Evolutionary conservation across 2,329 filamentous ascomycete species (phyloP).

Genomic region (Curvularia sp.): DNA sequence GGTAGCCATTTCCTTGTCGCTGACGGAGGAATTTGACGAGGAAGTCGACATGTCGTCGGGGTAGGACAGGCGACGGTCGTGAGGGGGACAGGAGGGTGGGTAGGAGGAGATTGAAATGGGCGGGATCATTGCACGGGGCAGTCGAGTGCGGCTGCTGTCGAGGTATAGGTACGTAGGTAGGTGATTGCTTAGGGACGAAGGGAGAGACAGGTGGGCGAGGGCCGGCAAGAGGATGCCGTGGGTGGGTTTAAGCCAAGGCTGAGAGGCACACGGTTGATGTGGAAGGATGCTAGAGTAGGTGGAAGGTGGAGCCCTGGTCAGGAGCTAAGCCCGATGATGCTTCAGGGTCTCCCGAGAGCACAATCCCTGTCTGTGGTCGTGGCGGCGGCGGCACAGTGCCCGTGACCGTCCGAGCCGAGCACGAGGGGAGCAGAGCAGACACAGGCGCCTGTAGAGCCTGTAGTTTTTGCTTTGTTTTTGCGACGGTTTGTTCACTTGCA

Average conservation of each 20-base stretch:
- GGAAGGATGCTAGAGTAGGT: conserved; percentile 35
- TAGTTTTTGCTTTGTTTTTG: not conserved
- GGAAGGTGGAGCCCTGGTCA: conserved; percentile 16
- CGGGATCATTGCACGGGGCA: conserved; percentile 31
- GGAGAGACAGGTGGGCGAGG: conserved; percentile 20
- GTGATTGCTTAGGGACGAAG: conserved; percentile 15
- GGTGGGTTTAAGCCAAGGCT: conserved; percentile 21
- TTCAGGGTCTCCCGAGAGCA: conserved; percentile 20
- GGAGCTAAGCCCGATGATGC: conserved; percentile 13
- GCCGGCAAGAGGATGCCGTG: conserved; percentile 34
- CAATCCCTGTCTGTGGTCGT: conserved; percentile 25
- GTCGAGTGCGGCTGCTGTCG: conserved; percentile 26
- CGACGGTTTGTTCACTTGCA: not conserved
- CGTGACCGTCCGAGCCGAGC: not conserved
- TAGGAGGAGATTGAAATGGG: conserved; percentile 36
- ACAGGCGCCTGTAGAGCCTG: not conserved
- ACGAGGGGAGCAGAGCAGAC: not conserved
- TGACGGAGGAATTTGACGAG: conserved; percentile 56
- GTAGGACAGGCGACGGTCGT: conserved; percentile 37
- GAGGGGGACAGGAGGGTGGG: conserved; percentile 34
- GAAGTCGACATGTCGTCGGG: conserved; percentile 50
- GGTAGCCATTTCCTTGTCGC: conserved; percentile 46
- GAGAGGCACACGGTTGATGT: conserved; percentile 27
- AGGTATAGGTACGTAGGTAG: conserved; percentile 21
- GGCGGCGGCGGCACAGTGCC: conserved; percentile 16